Conservation (phyloP, 139 green algal species). For the Chlorella sp. region DNA sequence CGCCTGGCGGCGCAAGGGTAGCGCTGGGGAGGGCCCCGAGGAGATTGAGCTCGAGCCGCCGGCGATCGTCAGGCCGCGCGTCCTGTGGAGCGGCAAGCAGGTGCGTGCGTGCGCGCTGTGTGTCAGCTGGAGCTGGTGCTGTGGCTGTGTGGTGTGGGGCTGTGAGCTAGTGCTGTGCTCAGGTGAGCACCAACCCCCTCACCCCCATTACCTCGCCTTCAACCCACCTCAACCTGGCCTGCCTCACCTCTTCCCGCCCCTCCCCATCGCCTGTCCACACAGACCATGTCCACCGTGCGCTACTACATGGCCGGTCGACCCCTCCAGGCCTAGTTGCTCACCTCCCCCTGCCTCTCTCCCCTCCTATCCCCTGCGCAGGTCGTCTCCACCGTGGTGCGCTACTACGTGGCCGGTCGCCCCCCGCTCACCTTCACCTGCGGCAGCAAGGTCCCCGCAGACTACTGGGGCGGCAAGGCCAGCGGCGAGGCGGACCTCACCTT, state of each 20-base stretch:
- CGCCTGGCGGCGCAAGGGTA: background rate
- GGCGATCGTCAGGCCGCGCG: slow-evolving; percentile 68
- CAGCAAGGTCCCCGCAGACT: slow-evolving; percentile 70
- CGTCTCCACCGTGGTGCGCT: slow-evolving; percentile 63
- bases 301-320: too few relatives aligned
- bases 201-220: too few relatives aligned
- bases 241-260: too few relatives aligned
- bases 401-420: slow-evolving; percentile 66
- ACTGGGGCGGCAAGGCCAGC: slow-evolving; percentile 65
- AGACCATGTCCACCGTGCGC: too few relatives aligned
- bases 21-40: background rate
- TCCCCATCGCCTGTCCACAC: too few relatives aligned
- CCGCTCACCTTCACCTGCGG: slow-evolving; percentile 65
- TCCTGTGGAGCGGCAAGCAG: slow-evolving; percentile 94
- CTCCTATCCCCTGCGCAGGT: slow-evolving; percentile 43
- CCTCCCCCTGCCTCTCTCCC: too few relatives aligned
- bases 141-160: too few relatives aligned
- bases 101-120: background rate
- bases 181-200: too few relatives aligned
- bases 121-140: too few relatives aligned
- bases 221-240: too few relatives aligned
- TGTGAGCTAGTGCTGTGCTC: too few relatives aligned
- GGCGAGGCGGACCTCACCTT: slow-evolving; percentile 67
- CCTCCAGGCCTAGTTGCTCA: too few relatives aligned
- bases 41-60: slow-evolving; percentile 62